phyloP scores from a whole-genome alignment of 2,329 filamentous ascomycete genomes.

The Pyrenophora tritici-repentis region DNA sequence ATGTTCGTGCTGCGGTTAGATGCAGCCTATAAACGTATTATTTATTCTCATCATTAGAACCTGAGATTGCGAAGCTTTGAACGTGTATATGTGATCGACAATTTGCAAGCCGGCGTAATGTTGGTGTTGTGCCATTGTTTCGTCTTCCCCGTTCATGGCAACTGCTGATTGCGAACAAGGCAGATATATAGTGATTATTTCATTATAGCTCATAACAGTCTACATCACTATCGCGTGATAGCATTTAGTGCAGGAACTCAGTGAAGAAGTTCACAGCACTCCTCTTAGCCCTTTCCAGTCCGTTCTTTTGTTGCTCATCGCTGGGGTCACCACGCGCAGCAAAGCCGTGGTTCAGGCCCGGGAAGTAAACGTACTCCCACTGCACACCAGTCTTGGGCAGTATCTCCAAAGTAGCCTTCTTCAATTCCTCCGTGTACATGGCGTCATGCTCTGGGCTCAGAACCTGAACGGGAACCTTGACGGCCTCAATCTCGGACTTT shows the following conservation, averaged over 20 bases:
- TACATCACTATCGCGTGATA: too few relatives aligned
- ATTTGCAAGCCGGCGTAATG: too few relatives aligned
- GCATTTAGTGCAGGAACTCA: slow-evolving; percentile 39
- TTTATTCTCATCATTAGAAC: too few relatives aligned
- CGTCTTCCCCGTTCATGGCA: too few relatives aligned
- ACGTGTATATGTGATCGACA: too few relatives aligned
- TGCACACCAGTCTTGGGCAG: slow-evolving; percentile 37
- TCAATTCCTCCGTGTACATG: slow-evolving; percentile 37
- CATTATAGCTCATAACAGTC: too few relatives aligned
- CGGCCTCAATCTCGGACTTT: slow-evolving; percentile 36
- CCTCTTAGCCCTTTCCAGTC: slow-evolving; percentile 43
- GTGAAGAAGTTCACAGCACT: slow-evolving; percentile 38
- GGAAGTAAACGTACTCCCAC: slow-evolving; percentile 44
- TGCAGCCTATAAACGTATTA: too few relatives aligned
- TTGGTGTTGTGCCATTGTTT: too few relatives aligned
- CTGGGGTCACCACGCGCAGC: slow-evolving; percentile 35
- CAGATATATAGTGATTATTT: too few relatives aligned
- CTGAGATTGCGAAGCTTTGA: too few relatives aligned
- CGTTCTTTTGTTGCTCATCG: slow-evolving; percentile 35
- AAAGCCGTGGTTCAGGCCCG: slow-evolving; percentile 41
- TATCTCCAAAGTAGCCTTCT: slow-evolving; percentile 32
- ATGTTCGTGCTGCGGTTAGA: not conserved
- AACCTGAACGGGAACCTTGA: slow-evolving; percentile 41
- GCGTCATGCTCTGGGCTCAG: slow-evolving; percentile 37
- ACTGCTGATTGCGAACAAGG: too few relatives aligned